phyloP scores from a whole-genome alignment of 164 flowering plant species.

The Saururus chinensis region DNA sequence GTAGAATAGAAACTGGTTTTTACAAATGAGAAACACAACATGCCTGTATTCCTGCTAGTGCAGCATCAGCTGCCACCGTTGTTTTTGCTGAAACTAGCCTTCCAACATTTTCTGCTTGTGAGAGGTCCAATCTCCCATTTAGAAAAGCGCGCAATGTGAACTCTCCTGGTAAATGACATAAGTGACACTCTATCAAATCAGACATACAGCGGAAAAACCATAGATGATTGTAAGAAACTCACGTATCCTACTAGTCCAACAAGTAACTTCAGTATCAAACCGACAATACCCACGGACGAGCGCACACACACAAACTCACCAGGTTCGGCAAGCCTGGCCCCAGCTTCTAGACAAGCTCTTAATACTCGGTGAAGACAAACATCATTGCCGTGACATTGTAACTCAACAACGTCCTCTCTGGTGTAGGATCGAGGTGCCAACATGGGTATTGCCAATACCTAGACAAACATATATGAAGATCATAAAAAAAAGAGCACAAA shows the following conservation, averaged over 20 bases:
- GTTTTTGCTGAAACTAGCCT: slow-evolving; percentile 78
- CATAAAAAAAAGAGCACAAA: not conserved
- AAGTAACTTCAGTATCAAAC: not conserved
- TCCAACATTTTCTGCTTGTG: slow-evolving; percentile 90
- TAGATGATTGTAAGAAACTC: not conserved
- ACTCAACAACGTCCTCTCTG: slow-evolving; percentile 96
- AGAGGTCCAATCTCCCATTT: slow-evolving; percentile 94
- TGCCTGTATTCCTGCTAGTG: slow-evolving; percentile 89
- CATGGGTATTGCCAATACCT: slow-evolving; percentile 93
- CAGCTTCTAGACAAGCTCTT: slow-evolving; percentile 80
- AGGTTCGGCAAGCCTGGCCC: slow-evolving; percentile 95
- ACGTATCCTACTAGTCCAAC: not conserved
- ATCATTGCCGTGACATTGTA: slow-evolving; percentile 95
- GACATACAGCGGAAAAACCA: not conserved
- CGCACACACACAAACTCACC: slow-evolving; percentile 24
- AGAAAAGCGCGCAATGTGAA: slow-evolving; percentile 92
- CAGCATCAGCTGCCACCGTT: slow-evolving; percentile 85
- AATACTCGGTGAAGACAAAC: slow-evolving; percentile 74
- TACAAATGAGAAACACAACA: slow-evolving; percentile 1
- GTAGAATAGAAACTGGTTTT: not conserved
- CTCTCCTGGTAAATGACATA: slow-evolving; percentile 44
- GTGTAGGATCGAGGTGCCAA: slow-evolving; percentile 93
- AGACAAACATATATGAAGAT: not conserved
- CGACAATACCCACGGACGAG: not conserved
- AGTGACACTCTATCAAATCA: not conserved